A percentile compares a stretch with the other conserved stretches of the same genome.
These are phyloP conservation scores for Colletotrichum endophyticum DNA, from an alignment of 2,329 filamentous ascomycete species.

Conservation along the genomic window DNA sequence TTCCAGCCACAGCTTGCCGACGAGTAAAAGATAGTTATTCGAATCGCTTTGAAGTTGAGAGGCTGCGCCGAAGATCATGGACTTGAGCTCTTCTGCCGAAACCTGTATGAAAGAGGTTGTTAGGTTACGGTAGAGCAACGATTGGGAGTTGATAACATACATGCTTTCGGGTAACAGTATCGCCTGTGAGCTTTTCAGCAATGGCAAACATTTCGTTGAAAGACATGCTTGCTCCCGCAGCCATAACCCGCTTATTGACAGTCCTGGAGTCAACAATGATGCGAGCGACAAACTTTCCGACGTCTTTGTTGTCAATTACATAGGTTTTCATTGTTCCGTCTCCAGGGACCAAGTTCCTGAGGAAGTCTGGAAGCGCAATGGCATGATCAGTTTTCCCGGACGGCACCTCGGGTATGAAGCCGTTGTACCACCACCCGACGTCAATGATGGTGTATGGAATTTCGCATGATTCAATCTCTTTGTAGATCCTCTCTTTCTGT, in stretches of 20 bases:
- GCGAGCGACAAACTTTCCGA: not conserved
- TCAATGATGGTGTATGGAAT: rapidly evolving
- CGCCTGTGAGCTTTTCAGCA: not conserved
- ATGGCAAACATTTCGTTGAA: not conserved
- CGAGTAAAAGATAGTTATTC: not conserved
- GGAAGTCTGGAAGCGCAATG: not conserved
- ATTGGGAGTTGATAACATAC: not conserved
- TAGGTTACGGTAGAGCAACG: not conserved
- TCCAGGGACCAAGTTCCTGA: not conserved
- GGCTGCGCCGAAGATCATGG: not conserved
- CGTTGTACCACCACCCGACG: not conserved
- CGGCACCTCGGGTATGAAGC: not conserved
- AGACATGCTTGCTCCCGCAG: not conserved
- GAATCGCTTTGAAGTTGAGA: not conserved
- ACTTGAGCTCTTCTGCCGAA: not conserved
- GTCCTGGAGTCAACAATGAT: not conserved
- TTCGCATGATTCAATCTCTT: not conserved
- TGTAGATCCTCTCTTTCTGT: not conserved
- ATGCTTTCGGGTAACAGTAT: not conserved
- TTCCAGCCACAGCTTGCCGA: not conserved
- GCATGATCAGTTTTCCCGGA: not conserved
- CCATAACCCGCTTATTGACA: not conserved
- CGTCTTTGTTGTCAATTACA: not conserved
- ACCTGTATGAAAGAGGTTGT: rapidly evolving
- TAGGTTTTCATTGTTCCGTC: not conserved